phyloP scores from a whole-genome alignment of 192 early-diverging fungal genomes.

The Coemansia aciculifera region DNA sequence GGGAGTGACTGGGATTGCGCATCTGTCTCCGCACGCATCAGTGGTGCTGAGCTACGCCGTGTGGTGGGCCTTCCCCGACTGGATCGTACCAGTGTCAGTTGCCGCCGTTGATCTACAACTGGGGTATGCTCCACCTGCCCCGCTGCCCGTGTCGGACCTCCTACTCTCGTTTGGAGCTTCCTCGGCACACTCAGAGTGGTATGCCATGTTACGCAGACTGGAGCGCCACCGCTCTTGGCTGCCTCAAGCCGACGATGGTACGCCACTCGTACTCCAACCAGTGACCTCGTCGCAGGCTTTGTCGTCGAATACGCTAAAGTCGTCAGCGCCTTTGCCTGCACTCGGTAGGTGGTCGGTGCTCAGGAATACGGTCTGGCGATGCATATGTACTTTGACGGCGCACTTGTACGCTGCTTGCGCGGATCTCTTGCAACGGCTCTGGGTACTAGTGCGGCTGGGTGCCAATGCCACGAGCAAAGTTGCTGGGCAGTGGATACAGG shows the following conservation, averaged over 20 bases:
- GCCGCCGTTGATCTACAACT: constrained; percentile 37
- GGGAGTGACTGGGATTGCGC: constrained; percentile 7
- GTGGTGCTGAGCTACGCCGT: constrained; percentile 20
- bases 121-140: constrained; percentile 19
- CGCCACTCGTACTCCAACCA: constrained; percentile 33
- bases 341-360: background rate
- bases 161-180: constrained; percentile 7
- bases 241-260: constrained; percentile 48
- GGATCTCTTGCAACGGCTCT: constrained; percentile 1
- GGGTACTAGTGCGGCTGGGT: background rate
- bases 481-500: background rate
- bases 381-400: background rate
- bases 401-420: background rate
- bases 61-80: constrained; percentile 46
- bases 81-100: constrained; percentile 41
- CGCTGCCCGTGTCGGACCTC: background rate
- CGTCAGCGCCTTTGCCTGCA: background rate
- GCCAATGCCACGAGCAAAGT: background rate
- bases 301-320: background rate
- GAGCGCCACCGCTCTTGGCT: constrained; percentile 25
- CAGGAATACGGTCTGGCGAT: background rate
- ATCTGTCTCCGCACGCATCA: constrained; percentile 22
- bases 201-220: constrained; percentile 44
- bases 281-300: background rate
- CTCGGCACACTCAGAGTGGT: constrained; percentile 40